Evolutionary conservation across 2,329 filamentous ascomycete genomes (phyloP).

Genomic region (Claviceps arundinis): DNA sequence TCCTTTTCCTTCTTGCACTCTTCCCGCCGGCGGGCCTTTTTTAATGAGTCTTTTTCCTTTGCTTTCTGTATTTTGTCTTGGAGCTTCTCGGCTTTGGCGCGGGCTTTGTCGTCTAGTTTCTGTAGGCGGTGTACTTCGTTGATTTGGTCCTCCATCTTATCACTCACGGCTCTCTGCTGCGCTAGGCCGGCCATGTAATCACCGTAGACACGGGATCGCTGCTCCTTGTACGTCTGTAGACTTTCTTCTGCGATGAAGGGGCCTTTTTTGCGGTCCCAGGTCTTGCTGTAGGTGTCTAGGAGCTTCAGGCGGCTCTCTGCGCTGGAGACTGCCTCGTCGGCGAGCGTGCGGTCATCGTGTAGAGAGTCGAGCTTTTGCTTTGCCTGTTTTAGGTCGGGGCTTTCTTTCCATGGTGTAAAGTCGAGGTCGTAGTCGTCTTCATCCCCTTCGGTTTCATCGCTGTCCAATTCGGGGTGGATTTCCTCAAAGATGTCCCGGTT

Average conservation of each 20-base stretch:
- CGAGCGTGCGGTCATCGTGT: conserved; percentile 9
- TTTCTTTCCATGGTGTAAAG: conserved; percentile 9
- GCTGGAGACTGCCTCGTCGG: not conserved
- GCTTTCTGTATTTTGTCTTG: conserved; percentile 22
- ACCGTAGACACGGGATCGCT: conserved; percentile 28
- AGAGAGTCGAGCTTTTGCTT: conserved; percentile 17
- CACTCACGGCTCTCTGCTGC: conserved; percentile 19
- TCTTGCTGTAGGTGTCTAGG: conserved; percentile 23
- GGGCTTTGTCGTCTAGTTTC: conserved; percentile 14
- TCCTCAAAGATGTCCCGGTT: conserved; percentile 40
- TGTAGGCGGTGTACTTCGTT: conserved; percentile 20
- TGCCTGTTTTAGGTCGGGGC: conserved; percentile 10
- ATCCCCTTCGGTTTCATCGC: not conserved
- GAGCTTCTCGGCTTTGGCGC: conserved; percentile 16
- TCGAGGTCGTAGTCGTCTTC: conserved; percentile 17
- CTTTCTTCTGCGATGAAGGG: conserved; percentile 21
- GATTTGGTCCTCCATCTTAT: conserved; percentile 18
- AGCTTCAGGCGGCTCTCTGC: conserved; percentile 23
- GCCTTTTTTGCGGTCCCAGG: conserved; percentile 22
- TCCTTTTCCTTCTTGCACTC: conserved; percentile 28
- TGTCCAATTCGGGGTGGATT: conserved; percentile 31
- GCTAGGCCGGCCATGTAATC: conserved; percentile 24
- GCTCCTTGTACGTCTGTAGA: conserved; percentile 27
- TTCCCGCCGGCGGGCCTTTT: conserved; percentile 20
- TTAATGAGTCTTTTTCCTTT: conserved; percentile 22